Evolutionary conservation across 176 grass and related monocot genomes (phyloP).

Genomic region (Lolium multiflorum): DNA sequence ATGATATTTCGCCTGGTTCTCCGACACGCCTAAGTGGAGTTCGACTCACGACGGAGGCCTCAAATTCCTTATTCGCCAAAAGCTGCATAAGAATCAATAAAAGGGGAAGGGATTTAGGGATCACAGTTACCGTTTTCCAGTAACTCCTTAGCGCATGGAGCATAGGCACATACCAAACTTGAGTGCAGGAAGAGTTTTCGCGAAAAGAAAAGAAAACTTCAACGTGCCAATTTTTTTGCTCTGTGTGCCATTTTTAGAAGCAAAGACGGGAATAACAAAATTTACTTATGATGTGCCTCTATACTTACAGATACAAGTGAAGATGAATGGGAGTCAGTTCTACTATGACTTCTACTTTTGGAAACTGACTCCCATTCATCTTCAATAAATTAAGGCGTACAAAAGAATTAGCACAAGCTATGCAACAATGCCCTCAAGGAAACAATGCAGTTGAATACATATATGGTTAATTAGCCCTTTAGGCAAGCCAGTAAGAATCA

Average conservation of each 20-base stretch:
- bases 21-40: slow-evolving; percentile 72
- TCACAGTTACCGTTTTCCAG: not conserved
- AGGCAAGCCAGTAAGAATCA: slow-evolving; percentile 1
- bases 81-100: slow-evolving; percentile 38
- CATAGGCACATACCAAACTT: not conserved
- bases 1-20: slow-evolving; percentile 79
- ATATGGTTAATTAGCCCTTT: not conserved
- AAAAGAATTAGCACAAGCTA: not conserved
- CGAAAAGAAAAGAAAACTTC: not conserved
- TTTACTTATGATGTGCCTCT: not conserved
- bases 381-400: too few species aligned
- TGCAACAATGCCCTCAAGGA: slow-evolving; percentile 2
- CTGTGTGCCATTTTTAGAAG: not conserved
- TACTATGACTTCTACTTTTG: too few species aligned
- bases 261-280: not conserved
- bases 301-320: slow-evolving; percentile 22
- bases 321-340: not conserved
- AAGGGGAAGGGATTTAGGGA: not conserved
- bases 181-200: not conserved
- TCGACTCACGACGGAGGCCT: slow-evolving; percentile 41
- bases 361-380: too few species aligned
- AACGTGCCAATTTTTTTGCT: not conserved
- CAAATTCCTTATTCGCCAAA: slow-evolving; percentile 54
- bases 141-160: not conserved
- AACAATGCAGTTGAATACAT: slow-evolving; percentile 8